phyloP scores from a whole-genome alignment of 768 basidiomycete genomes.

The Panellus pusillus region DNA sequence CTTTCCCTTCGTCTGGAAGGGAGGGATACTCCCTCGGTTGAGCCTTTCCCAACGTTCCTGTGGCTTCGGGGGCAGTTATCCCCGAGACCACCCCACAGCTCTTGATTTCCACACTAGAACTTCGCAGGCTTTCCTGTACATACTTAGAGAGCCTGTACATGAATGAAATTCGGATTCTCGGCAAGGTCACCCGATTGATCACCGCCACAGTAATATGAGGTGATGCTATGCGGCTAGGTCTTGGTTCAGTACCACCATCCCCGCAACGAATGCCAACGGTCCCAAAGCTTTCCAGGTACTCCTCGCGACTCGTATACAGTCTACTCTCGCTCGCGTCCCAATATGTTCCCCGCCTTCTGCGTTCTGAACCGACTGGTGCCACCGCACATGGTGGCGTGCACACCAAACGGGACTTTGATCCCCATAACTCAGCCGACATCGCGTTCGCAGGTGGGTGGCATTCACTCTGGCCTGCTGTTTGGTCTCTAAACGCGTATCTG shows the following conservation, averaged over 20 bases:
- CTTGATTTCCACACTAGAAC: too few relatives aligned
- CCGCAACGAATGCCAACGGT: slow-evolving; percentile 39
- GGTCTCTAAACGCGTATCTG: not conserved
- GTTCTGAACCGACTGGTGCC: slow-evolving; percentile 13
- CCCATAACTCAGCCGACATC: slow-evolving; percentile 32
- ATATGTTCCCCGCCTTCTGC: slow-evolving; percentile 44
- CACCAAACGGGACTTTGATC: slow-evolving; percentile 32
- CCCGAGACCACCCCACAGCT: too few relatives aligned
- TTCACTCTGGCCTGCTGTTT: not conserved
- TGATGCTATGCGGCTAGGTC: not conserved
- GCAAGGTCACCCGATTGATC: not conserved
- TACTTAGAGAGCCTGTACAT: not conserved
- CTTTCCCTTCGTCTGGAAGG: too few relatives aligned
- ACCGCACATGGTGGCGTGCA: slow-evolving; percentile 15
- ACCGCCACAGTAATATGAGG: not conserved
- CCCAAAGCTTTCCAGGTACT: slow-evolving; percentile 31
- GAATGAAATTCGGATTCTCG: too few relatives aligned
- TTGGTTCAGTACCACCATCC: slow-evolving; percentile 12
- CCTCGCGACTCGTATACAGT: slow-evolving; percentile 46
- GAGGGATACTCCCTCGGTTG: not conserved
- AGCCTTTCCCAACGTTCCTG: too few relatives aligned
- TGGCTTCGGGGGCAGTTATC: too few relatives aligned
- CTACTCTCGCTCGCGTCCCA: slow-evolving; percentile 43
- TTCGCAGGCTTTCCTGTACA: too few relatives aligned
- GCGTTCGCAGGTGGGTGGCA: slow-evolving; percentile 32